phyloP scores from a whole-genome alignment of 208 protist species.

The Zelonia costaricensis region DNA sequence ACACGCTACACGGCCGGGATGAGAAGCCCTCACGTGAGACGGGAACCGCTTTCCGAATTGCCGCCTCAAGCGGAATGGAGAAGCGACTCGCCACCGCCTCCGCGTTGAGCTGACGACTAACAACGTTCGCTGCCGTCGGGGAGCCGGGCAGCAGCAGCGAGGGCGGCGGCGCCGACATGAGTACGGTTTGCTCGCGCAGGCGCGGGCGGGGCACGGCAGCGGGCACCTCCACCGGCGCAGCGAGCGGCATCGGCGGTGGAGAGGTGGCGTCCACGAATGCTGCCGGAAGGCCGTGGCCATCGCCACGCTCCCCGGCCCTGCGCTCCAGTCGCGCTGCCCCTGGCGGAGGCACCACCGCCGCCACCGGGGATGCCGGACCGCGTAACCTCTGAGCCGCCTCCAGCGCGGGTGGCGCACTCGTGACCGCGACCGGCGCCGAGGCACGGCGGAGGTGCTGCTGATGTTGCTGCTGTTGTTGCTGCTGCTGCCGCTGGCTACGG shows the following conservation, averaged over 20 bases:
- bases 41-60: conserved; percentile 11
- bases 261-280: no score
- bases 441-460: not conserved
- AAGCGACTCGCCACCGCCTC: not conserved
- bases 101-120: not conserved
- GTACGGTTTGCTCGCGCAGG: no score
- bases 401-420: no score
- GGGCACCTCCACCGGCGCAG: no score
- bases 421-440: not conserved
- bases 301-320: no score
- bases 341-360: no score
- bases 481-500: not conserved
- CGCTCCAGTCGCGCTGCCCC: no score
- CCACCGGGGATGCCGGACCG: no score
- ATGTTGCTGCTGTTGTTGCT: not conserved
- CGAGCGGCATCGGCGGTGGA: no score
- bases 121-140: not conserved
- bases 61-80: conserved; percentile 3
- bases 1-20: conserved; percentile 15
- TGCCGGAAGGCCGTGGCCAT: no score
- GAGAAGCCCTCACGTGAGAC: conserved; percentile 17
- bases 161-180: not conserved
- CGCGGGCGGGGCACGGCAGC: not conserved
- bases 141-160: conserved; percentile 6
- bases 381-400: no score